Base-by-base conservation (phyloP, 2,329 filamentous ascomycete species). In the Dothistroma pini region DNA sequence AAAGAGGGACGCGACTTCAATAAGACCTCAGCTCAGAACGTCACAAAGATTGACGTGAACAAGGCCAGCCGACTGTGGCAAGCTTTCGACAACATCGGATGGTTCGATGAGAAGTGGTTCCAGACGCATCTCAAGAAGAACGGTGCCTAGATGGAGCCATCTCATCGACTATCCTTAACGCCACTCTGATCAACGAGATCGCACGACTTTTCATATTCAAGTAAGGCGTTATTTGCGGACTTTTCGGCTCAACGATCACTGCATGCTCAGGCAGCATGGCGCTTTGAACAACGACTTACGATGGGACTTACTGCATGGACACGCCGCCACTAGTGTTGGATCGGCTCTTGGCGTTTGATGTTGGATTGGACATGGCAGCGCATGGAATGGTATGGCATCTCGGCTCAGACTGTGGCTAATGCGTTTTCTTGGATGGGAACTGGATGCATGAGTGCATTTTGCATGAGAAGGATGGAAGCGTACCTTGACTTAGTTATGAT, bases 41-140 rank as follows among this genome's bases (percentile, higher is more conserved):
- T 91, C n/a, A 96, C 91, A 83, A 96, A 96, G 80, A 96, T 97
- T 66, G 93, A 97, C 71, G 93, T 97, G 74, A 97, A 97, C 81
- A 97, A 97, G 80, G 91, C 93, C 2, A 96, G 91, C 67, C 93
- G 93, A 75, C 81, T 97, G 52, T 96, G 91, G 90, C 87, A 87
- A 41, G 91, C 91, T 6, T 97, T 91, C 72, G 90, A 96, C 54
- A 88, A 63, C n/a, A 67, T 69, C 14, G 71, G 71, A 11, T 74
- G 71, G 71, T 72, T 73, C 25, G 68, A 73, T 41, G 60, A 66
- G 56, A 59, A 67, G 50, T 67, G 63, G 62, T 70, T 70, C 61
- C 50, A 66, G 57, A 44, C 64, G 48, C 64, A 59, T 25, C 32
- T 69, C 41, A 62, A 61, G 59, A 32, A 51, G 59, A 32, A 51